Base-by-base conservation (phyloP, 1,284 basidiomycete genomes). In the Cutaneotrichosporon cavernicola region DNA sequence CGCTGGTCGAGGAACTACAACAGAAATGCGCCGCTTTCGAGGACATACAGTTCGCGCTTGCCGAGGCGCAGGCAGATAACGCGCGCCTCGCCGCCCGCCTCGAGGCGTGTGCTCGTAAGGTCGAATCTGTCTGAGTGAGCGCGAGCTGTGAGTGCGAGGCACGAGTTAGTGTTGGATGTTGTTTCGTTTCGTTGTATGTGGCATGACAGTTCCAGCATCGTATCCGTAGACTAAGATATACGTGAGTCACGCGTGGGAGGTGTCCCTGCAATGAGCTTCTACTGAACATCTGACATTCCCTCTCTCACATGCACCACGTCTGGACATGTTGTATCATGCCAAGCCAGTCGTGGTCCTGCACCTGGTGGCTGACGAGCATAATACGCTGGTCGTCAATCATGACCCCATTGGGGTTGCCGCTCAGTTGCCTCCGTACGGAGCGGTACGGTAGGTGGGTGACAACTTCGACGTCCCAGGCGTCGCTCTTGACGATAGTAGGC, bases 341-440 rank as follows among this genome's bases (percentile, higher is more conserved):
- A 18, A 56, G 38, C 38, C 55, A 40, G 22, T 40, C 22, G 55
- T 43, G n/a, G 38, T 22, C 22, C 7, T 3, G 36, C 6, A 22
- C 8, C 21, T 11, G 32, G 38, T 40, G 55, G 22, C 30, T 38
- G 26, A 56, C 16, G 55, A 56, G 38, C 38, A 56, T 21, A 11
- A 56, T 26, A 10, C 55, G 55, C 68, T 79, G 73, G 68, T 76
- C 78, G 68, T 79, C 78, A 16, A 78, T 76, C 76, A 79, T 77
- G 21, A 78, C 69, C 11, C 78, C 78, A 65, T 75, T 74, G 2
- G 74, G 71, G 26, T 52, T 56, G 1, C 63, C 55, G 8, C 11
- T 36, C 22, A 69, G 61, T 14, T 68, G 61, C 56, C 67, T 61
- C 57, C 64, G 58, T 5, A 77, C 63, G 60, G 72, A 64, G 31